These are phyloP conservation scores for Cryptomeria japonica DNA, from an alignment of 75 land plant species.

Conservation along the genomic window DNA sequence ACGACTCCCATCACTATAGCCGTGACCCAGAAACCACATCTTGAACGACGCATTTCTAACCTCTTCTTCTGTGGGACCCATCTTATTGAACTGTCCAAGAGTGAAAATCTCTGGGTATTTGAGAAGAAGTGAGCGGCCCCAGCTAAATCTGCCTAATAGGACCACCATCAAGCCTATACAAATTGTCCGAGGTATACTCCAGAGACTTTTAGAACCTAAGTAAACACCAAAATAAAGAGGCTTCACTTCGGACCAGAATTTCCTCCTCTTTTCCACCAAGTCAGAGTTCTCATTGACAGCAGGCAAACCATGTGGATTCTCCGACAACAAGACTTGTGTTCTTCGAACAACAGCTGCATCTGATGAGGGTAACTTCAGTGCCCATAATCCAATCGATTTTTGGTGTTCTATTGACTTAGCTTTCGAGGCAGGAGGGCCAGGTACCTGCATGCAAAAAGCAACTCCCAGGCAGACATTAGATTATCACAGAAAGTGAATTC, in stretches of 20 bases:
- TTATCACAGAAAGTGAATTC: not conserved
- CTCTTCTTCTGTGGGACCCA: conserved; percentile 89
- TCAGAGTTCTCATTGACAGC: conserved; percentile 55
- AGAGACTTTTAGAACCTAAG: conserved; percentile 48
- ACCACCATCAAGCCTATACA: conserved; percentile 52
- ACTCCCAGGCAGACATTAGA: not conserved
- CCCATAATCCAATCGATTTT: conserved; percentile 72
- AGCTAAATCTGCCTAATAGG: conserved; percentile 38
- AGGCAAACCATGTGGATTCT: conserved; percentile 67
- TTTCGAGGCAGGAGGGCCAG: conserved; percentile 70
- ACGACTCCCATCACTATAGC: conserved; percentile 61
- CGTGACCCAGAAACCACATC: conserved; percentile 87
- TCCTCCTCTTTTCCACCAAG: conserved; percentile 33
- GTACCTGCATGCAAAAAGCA: conserved; percentile 51
- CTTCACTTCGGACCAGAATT: conserved; percentile 64
- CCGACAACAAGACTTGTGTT: conserved; percentile 54
- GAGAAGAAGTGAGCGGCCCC: conserved; percentile 75
- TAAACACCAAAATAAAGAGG: conserved; percentile 93
- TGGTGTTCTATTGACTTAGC: conserved; percentile 66
- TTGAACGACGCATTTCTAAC: conserved; percentile 74
- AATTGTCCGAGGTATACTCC: conserved; percentile 42
- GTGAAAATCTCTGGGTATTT: conserved; percentile 84
- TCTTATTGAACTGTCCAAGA: conserved; percentile 63
- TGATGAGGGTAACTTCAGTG: conserved; percentile 81
- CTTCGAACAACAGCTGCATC: conserved; percentile 86